Evolutionary conservation across 2,329 filamentous ascomycete genomes (phyloP), one percentile per base, ranked within the genome.

Genomic region (Monosporascus sp.): DNA sequence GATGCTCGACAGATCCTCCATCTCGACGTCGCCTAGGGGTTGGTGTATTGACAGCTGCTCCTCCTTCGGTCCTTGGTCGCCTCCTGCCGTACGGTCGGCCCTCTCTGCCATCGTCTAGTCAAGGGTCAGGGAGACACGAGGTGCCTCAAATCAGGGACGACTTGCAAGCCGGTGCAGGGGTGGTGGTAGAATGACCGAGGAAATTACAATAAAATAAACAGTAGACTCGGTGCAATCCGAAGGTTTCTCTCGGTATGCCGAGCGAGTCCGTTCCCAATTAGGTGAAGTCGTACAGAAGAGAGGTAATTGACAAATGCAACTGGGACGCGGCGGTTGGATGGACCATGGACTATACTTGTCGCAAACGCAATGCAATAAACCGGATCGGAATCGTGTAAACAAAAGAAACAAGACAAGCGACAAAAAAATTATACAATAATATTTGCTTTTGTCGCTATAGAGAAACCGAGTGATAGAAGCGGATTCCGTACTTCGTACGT

Each of bases 1-100:
- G 48, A 49, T 47, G 38, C 58, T 56, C 14, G 65, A 64, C 35
- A 67, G 60, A 51, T 66, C 63, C 52, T 66, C 59, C 64, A 67
- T 66, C 49, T 67, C 65, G 6, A 67, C 59, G 55, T 64, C 65
- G 46, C 56, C 62, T 20, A 55, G 55, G 26, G 63, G 60, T 49
- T 61, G 65, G 37, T 54, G 60, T 55, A 60, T 59, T 17, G 59
- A 53, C 54, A 63, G 37, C 41, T 49, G 57, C 46, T 60, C 60
- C 51, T 63, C 60, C 37, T 52, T 64, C 26, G 52, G 37, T 45
- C 63, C 59, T 50, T 62, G 59, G 45, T 66, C 64, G 55, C 57
- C 63, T 48, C 58, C 59, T 24, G 54, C 52, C 46, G 61, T 57
- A 50, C 58, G 54, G 48, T 58, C 40, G 50, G 62, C 51, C 50